A percentile compares a stretch with the other conserved stretches of the same genome.
Evolutionary conservation across 2,329 filamentous ascomycete genomes (phyloP).

Genomic region (Fusarium piperis): DNA sequence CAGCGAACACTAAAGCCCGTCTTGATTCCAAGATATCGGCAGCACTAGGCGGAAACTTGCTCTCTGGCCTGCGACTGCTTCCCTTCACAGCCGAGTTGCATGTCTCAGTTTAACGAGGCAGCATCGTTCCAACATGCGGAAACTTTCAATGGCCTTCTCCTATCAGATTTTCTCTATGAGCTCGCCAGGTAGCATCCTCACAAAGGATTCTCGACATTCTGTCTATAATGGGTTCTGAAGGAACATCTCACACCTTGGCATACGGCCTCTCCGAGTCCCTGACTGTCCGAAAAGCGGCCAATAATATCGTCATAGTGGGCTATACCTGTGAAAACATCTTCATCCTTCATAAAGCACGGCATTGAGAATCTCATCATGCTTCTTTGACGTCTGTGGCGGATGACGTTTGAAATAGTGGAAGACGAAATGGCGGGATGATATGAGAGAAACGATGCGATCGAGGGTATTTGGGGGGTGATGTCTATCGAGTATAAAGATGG

Average conservation of each 20-base stretch:
- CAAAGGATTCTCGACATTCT: neutral
- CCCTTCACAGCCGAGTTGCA: neutral
- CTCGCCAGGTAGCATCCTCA: neutral
- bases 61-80: neutral
- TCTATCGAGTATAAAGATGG: neutral
- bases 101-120: neutral
- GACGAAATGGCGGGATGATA: neutral
- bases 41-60: neutral
- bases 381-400: neutral
- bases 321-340: neutral
- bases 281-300: neutral
- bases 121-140: neutral
- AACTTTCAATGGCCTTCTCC: neutral
- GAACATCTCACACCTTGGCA: neutral
- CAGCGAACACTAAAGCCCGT: neutral
- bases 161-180: neutral
- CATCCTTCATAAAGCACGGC: neutral
- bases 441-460: neutral
- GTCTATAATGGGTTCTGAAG: neutral
- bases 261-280: neutral
- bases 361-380: neutral
- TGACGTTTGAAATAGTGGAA: neutral
- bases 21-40: neutral
- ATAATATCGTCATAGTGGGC: neutral
- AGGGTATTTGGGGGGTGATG: neutral